Percentiles rank a stretch among this genome's conserved stretches.
These are phyloP conservation scores for Aspergillus sergii DNA, from an alignment of 2,329 filamentous ascomycete species.

Conservation along the genomic window DNA sequence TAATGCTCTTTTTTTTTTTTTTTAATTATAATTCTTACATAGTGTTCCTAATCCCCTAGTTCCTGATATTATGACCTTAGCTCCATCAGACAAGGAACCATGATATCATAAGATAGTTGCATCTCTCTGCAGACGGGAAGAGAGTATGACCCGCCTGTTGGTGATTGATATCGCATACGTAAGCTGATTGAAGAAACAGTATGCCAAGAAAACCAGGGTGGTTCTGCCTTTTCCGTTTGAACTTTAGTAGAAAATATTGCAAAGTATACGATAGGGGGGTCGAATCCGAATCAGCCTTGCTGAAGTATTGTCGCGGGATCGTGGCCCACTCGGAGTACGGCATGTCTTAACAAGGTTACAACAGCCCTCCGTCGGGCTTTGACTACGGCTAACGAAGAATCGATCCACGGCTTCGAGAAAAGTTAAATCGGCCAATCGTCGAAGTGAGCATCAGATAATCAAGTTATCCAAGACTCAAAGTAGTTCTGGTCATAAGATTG, in stretches of 20 bases:
- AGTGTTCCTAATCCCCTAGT: background rate
- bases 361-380: background rate
- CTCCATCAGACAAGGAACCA: background rate
- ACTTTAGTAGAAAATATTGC: background rate
- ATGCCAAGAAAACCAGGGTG: slow-evolving; percentile 10
- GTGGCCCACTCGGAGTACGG: background rate
- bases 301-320: background rate
- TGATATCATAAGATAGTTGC: slow-evolving; percentile 2
- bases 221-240: background rate
- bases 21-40: too few species aligned
- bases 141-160: background rate
- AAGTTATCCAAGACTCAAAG: background rate
- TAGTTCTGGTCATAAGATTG: background rate
- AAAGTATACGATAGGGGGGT: background rate
- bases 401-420: background rate
- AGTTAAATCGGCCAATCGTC: background rate
- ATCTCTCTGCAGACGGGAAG: background rate
- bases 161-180: slow-evolving; percentile 13
- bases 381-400: background rate
- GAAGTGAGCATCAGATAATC: background rate
- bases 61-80: background rate
- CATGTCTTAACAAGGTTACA: background rate
- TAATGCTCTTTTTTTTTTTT: background rate
- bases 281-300: background rate
- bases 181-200: slow-evolving; percentile 7